Conservation (phyloP, 2,329 filamentous ascomycete species). For the Calonectria henricotiae region DNA sequence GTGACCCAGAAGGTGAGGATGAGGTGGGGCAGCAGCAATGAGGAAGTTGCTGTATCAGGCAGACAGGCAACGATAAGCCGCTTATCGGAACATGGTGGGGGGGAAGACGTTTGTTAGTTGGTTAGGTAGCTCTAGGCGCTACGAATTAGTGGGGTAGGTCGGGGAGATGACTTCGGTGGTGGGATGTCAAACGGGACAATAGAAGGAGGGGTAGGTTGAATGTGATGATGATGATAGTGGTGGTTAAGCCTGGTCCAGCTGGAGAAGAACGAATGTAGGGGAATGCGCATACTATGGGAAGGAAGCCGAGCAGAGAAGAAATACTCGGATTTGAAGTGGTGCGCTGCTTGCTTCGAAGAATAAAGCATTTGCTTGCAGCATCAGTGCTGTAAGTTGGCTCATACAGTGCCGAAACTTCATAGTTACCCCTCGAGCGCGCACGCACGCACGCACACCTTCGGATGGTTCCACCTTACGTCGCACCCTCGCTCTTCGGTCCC, state of each 20-base stretch:
- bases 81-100: slow-evolving; percentile 51
- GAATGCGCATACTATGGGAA: background rate
- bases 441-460: slow-evolving; percentile 12
- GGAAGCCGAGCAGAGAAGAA: background rate
- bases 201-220: slow-evolving; percentile 21
- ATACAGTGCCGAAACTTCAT: slow-evolving; percentile 36
- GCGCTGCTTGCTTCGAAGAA: background rate
- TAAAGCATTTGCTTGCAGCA: slow-evolving; percentile 16
- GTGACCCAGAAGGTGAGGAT: slow-evolving; percentile 50
- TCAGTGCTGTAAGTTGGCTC: slow-evolving; percentile 26
- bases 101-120: slow-evolving; percentile 31
- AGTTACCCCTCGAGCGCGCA: background rate
- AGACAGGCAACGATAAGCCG: slow-evolving; percentile 56
- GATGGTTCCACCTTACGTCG: slow-evolving; percentile 26
- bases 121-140: slow-evolving; percentile 29
- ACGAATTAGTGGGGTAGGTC: slow-evolving; percentile 31
- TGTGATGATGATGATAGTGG: background rate
- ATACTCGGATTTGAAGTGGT: background rate
- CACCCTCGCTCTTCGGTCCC: background rate
- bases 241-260: background rate
- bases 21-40: slow-evolving; percentile 53
- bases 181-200: slow-evolving; percentile 15
- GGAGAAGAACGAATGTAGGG: background rate
- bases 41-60: slow-evolving; percentile 54
- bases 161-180: slow-evolving; percentile 11